phyloP scores from a whole-genome alignment of 352 stramenopile species.

The Phytophthora brassicae region DNA sequence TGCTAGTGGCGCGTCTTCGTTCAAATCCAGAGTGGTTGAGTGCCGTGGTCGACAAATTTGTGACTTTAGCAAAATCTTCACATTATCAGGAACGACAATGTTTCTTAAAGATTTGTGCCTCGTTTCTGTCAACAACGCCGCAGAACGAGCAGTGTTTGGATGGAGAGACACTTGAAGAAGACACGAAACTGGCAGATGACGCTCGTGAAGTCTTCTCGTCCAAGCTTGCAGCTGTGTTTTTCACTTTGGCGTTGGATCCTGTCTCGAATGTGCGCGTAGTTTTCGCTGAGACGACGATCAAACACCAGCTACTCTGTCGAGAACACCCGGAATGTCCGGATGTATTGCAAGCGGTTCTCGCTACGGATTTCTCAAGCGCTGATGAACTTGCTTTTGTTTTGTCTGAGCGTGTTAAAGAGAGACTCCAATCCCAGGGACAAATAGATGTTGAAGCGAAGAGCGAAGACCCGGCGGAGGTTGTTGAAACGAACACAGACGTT shows the following conservation, averaged over 20 bases:
- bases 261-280: slow-evolving; percentile 79
- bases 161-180: slow-evolving; percentile 3
- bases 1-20: slow-evolving; percentile 54
- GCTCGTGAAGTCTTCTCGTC: slow-evolving; percentile 49
- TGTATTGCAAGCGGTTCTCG: slow-evolving; percentile 25
- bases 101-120: slow-evolving; percentile 63
- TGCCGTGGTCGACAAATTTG: slow-evolving; percentile 49
- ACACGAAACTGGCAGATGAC: slow-evolving; percentile 6
- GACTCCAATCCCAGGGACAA: slow-evolving; percentile 11
- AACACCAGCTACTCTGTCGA: slow-evolving; percentile 46
- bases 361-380: slow-evolving; percentile 21
- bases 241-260: slow-evolving; percentile 53
- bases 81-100: slow-evolving; percentile 73
- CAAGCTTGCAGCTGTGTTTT: slow-evolving; percentile 53
- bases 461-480: not conserved
- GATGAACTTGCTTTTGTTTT: slow-evolving; percentile 39
- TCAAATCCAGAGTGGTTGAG: slow-evolving; percentile 51
- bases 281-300: slow-evolving; percentile 49
- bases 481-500: slow-evolving; percentile 2
- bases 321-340: slow-evolving; percentile 32
- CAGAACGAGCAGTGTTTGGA: slow-evolving; percentile 3
- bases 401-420: slow-evolving; percentile 20
- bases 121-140: slow-evolving; percentile 41
- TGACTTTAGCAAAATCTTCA: slow-evolving; percentile 49
- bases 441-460: slow-evolving; percentile 11